Evolutionary conservation across 768 basidiomycete genomes (phyloP), one percentile per base, ranked within the genome.

Genomic region (Boletus sp.): DNA sequence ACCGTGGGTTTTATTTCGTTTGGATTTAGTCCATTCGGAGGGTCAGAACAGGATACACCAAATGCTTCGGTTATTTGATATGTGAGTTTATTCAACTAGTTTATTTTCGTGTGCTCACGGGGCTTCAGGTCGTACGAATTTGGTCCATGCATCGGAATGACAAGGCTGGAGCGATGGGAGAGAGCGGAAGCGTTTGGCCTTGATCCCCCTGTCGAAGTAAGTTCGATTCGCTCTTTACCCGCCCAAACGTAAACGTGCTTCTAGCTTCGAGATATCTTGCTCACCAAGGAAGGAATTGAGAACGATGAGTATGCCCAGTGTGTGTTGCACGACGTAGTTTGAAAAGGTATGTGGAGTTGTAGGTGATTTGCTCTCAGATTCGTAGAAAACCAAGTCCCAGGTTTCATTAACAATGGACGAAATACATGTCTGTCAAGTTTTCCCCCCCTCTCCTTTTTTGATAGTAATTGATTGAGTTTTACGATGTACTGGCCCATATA

Each of bases 161-260:
- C 83, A 19, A 83, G 93, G 27, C 72, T 96, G 15, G 83, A 94
- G 57, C 78, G 95, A 37, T 98, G 93, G 91, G 82, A 95, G 64
- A 78, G 93, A 47, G 95, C 95, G 0, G 68, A 84, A 27, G 77
- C 59, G 77, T 79, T 95, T 42, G 92, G 92, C 2, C 74, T 97
- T 19, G 77, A 85, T 44, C 95, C 94, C 14, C 93, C 93, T 4
- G 57, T 65, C 15, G 90, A 93, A 77, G 93, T 88, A 61, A 53
- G 82, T 54, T 9, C 27, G 19, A 19, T 10, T 13, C 17, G 3
- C 10, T 23, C 15, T 35, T 17, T n/a, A 5, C 9, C 30, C 21
- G 4, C 17, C 23, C 42, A 29, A 51, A 37, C 25, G 35, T 46
- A 27, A 51, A 43, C 30, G 42, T 39, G 29, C 44, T 56, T 35